Conservation (phyloP, 164 flowering plant species). For the Berberis thunbergii region DNA sequence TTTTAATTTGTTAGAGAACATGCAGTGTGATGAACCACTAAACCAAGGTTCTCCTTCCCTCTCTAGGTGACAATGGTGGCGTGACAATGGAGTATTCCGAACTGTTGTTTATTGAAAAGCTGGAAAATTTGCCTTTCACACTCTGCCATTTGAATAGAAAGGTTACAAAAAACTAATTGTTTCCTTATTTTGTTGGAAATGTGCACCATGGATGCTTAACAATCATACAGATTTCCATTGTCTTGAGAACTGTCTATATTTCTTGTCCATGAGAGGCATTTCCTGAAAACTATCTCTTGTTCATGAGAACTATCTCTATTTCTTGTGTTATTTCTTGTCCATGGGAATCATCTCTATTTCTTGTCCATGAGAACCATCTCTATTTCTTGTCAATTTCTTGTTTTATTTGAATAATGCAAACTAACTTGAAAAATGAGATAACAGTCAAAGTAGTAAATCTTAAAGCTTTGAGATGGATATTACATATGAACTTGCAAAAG, state of each 20-base stretch:
- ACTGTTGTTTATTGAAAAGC: slow-evolving; percentile 28
- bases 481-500: too few relatives aligned
- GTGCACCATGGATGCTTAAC: not conserved
- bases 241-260: not conserved
- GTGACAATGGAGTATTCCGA: slow-evolving; percentile 14
- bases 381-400: too few relatives aligned
- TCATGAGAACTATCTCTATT: too few relatives aligned
- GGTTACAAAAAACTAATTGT: slow-evolving; percentile 24
- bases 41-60: slow-evolving; percentile 4
- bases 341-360: too few relatives aligned
- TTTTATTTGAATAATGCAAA: too few relatives aligned
- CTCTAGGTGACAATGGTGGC: slow-evolving; percentile 32
- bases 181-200: not conserved
- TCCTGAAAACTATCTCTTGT: too few relatives aligned
- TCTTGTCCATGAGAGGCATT: too few relatives aligned
- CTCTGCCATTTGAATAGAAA: slow-evolving; percentile 48
- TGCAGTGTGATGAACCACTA: not conserved
- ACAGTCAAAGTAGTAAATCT: too few relatives aligned
- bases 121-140: slow-evolving; percentile 64
- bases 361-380: too few relatives aligned
- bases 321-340: too few relatives aligned
- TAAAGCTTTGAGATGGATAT: too few relatives aligned
- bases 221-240: not conserved
- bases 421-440: too few relatives aligned
- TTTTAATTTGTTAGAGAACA: not conserved